Evolutionary conservation across 108 stramenopile genomes (phyloP).

Genomic region (Pseudonitzschia multiseries): DNA sequence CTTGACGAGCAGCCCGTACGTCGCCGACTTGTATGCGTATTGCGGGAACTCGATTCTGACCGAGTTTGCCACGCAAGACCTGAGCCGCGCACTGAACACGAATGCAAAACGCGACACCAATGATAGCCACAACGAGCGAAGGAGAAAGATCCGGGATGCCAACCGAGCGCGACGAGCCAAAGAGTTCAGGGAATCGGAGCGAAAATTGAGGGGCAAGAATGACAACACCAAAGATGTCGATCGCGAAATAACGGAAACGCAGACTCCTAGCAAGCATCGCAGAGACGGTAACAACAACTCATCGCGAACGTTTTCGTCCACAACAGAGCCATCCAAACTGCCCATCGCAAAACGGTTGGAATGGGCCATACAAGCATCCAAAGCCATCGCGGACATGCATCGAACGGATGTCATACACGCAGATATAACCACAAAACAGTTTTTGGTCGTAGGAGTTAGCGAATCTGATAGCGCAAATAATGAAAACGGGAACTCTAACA

Average conservation of each 20-base stretch:
- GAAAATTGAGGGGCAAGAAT: not conserved
- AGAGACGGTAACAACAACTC: not conserved
- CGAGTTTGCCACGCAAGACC: conserved; percentile 58
- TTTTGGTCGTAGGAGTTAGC: conserved; percentile 43
- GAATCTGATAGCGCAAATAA: not conserved
- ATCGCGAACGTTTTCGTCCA: not conserved
- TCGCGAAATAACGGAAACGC: not conserved
- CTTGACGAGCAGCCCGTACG: conserved; percentile 51
- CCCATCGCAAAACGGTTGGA: conserved; percentile 44
- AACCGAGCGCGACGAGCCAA: not conserved
- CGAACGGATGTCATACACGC: conserved; percentile 69
- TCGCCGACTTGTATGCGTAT: conserved; percentile 71
- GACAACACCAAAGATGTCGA: not conserved
- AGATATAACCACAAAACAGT: conserved; percentile 77
- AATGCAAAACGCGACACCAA: conserved; percentile 29
- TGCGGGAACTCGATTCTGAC: conserved; percentile 80
- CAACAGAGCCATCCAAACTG: not conserved
- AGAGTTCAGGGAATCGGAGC: not conserved
- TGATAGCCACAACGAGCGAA: conserved; percentile 38
- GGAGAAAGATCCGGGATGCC: conserved; percentile 20
- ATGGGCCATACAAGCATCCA: conserved; percentile 63
- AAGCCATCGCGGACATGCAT: conserved; percentile 56
- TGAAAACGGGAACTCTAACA: not conserved
- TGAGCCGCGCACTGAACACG: conserved; percentile 30
- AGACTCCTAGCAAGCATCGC: not conserved